Evolutionary conservation across 352 stramenopile genomes (phyloP).

Genomic region (Achlya hypogyna): DNA sequence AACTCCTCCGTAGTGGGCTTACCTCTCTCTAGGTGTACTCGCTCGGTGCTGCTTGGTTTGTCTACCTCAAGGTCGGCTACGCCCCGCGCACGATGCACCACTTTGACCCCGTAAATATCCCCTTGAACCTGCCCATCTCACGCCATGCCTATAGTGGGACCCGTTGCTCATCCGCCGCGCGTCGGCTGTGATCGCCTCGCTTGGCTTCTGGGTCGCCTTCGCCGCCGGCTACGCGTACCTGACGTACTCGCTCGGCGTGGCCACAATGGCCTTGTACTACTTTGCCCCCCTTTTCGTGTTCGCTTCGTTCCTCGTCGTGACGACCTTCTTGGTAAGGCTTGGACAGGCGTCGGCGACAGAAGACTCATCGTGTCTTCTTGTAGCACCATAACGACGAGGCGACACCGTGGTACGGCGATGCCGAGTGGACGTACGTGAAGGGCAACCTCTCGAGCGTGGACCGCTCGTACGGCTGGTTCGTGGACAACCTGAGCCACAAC

Average conservation of each 20-base stretch:
- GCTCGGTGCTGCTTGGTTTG: slow-evolving; percentile 58
- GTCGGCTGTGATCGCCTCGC: slow-evolving; percentile 49
- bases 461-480: slow-evolving; percentile 62
- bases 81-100: slow-evolving; percentile 68
- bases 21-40: slow-evolving; percentile 20
- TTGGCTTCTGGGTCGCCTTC: slow-evolving; percentile 37
- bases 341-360: too few species aligned
- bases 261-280: slow-evolving; percentile 68
- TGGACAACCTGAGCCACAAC: slow-evolving; percentile 82
- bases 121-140: background rate
- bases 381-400: slow-evolving; percentile 78
- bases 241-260: slow-evolving; percentile 24
- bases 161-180: slow-evolving; percentile 57
- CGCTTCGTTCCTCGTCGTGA: slow-evolving; percentile 70
- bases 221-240: slow-evolving; percentile 31
- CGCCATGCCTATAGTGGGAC: slow-evolving; percentile 33
- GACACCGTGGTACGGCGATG: slow-evolving; percentile 74
- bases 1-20: background rate
- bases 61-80: slow-evolving; percentile 64
- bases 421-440: slow-evolving; percentile 78
- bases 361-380: background rate
- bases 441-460: slow-evolving; percentile 74
- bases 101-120: slow-evolving; percentile 52
- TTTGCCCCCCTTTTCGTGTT: slow-evolving; percentile 68
- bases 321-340: slow-evolving; percentile 61